These are phyloP conservation scores for Colletotrichum theobromicola DNA, from an alignment of 2,329 filamentous ascomycete species.

Conservation along the genomic window DNA sequence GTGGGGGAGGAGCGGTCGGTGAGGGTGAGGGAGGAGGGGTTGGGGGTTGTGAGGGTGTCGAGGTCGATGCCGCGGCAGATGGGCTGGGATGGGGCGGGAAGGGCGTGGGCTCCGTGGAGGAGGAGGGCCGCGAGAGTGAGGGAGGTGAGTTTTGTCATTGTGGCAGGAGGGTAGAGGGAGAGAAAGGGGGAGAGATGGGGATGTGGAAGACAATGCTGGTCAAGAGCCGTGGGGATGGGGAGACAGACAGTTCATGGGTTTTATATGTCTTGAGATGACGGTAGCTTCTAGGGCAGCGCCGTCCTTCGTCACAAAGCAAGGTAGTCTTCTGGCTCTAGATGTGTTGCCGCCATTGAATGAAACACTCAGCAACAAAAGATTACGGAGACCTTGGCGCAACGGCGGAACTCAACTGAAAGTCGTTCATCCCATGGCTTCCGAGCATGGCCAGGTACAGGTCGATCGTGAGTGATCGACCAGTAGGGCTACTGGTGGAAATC, in stretches of 20 bases:
- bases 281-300: background rate
- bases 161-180: background rate
- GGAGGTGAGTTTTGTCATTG: background rate
- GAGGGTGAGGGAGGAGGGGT: background rate
- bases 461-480: background rate
- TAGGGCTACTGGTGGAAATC: background rate
- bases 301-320: rapidly evolving
- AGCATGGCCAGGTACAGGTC: background rate
- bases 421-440: background rate
- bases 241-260: rapidly evolving
- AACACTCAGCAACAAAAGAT: background rate
- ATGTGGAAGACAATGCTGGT: background rate
- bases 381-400: background rate
- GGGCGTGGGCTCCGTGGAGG: background rate
- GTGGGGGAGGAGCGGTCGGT: background rate
- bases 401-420: background rate
- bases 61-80: background rate
- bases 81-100: background rate
- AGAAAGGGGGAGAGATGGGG: rapidly evolving
- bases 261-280: background rate
- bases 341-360: background rate
- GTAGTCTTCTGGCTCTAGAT: background rate
- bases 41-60: background rate
- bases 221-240: rapidly evolving
- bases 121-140: background rate